phyloP scores from a whole-genome alignment of 176 grass and related monocot genomes.

The Bolboschoenus planiculmis region DNA sequence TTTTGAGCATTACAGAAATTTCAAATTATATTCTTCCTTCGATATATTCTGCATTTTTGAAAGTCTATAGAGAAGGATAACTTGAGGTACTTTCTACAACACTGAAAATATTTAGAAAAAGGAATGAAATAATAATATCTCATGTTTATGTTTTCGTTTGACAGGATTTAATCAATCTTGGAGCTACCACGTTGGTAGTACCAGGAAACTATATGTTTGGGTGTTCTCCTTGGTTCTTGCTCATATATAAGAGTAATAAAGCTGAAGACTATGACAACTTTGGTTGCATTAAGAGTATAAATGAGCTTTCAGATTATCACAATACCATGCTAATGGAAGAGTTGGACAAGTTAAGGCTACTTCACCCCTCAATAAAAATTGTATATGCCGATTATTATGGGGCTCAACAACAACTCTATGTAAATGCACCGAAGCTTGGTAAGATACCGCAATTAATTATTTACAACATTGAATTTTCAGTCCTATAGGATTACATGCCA shows the following conservation, averaged over 20 bases:
- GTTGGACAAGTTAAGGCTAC: neutral
- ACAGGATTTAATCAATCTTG: constrained; percentile 10
- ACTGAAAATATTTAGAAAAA: no score
- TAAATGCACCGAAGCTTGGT: neutral
- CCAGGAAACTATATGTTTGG: constrained; percentile 4
- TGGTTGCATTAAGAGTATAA: constrained; percentile 6
- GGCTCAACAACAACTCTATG: neutral
- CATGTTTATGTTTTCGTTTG: neutral
- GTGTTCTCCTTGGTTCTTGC: constrained; percentile 1
- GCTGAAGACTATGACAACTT: neutral
- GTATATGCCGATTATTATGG: constrained; percentile 15
- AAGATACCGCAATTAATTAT: no score
- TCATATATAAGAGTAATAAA: neutral
- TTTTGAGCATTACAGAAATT: no score
- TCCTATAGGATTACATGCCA: no score
- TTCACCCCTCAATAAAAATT: neutral
- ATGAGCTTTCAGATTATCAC: constrained; percentile 2
- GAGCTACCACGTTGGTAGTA: neutral
- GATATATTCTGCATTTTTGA: no score
- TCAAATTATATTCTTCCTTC: no score
- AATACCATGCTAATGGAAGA: neutral
- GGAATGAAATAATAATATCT: no score
- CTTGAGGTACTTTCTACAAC: no score
- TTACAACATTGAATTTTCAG: no score
- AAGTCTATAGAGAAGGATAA: no score